Base-by-base conservation (phyloP, 257 asterid genomes). In the Nemophila menziesii region DNA sequence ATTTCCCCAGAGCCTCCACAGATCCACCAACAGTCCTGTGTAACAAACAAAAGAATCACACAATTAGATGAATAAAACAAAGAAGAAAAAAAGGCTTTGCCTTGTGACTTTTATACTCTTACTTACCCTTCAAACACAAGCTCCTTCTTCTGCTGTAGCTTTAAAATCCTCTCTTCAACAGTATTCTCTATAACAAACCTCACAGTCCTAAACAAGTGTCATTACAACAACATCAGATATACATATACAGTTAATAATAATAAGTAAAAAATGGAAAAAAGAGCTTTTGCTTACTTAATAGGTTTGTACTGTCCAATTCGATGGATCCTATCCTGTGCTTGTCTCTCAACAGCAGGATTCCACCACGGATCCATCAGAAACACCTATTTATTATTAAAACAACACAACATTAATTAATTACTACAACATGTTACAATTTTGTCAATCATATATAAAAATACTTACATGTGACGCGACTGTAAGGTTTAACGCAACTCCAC, bases 341-440 rank as follows among this genome's bases (percentile, higher is more conserved):
- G 97, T 53, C 77, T 69, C 62, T 89, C 97, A 49, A 78, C 95
- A 19, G 97, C 95, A 42, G 97, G 97, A 71, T 87, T 87, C 97
- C 97, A 87, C 95, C 95, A 89, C 20, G 95, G 95, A 68, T 89
- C 95, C 97, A 89, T 89, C 80, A 83, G 66, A 73, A 89, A 89
- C 43, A 89, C 95, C 97, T 87, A 22, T n/a, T 29, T 29, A 13
- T 10, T 13, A 52, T 26, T 39, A 22, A 48, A 22, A 56, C 4
- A 21, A 45, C 22, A 44, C 13, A 10, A 11, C 21, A 7, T 38
- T 19, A n/a, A 27, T 22, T 19, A 16, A 20, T 44, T n/a, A n/a
- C n/a, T n/a, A n/a, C n/a, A n/a, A n/a, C n/a, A n/a, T n/a, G n/a
- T n/a, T n/a, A n/a, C n/a, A n/a, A n/a, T n/a, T n/a, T n/a, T n/a